Percentiles rank a stretch among this genome's conserved stretches.
Conservation (phyloP, 306 rosid species). For the Dryas octopetala region DNA sequence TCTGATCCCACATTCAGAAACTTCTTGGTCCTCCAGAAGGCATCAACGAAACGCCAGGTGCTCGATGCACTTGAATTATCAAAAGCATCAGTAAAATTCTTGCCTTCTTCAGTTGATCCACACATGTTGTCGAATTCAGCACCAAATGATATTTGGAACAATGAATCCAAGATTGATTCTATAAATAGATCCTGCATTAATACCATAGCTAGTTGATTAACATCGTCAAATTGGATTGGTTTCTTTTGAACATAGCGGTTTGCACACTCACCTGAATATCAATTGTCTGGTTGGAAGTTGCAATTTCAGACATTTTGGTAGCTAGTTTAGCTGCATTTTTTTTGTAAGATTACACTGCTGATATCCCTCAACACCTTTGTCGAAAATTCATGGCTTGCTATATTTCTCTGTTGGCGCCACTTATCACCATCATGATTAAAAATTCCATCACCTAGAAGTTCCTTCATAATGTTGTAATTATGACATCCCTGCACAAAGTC, state of each 20-base stretch:
- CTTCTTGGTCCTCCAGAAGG: conserved; percentile 70
- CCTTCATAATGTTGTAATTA: conserved; percentile 36
- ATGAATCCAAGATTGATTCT: conserved; percentile 67
- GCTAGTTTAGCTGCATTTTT: conserved; percentile 68
- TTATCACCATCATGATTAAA: conserved; percentile 79
- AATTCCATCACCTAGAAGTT: conserved; percentile 88
- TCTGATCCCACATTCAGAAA: conserved; percentile 70
- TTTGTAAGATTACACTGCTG: conserved; percentile 52
- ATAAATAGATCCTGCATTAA: conserved; percentile 51
- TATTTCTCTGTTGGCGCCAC: conserved; percentile 81
- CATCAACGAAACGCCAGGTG: conserved; percentile 63
- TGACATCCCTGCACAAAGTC: no score
- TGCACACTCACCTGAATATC: conserved; percentile 63
- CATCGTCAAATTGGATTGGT: conserved; percentile 5
- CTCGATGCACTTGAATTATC: conserved; percentile 59
- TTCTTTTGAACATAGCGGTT: conserved; percentile 12
- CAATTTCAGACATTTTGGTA: conserved; percentile 51
- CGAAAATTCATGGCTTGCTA: conserved; percentile 73
- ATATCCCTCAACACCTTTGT: conserved; percentile 62
- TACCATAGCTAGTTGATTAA: not conserved
- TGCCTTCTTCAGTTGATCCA: conserved; percentile 75
- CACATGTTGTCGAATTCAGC: conserved; percentile 73
- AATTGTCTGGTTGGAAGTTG: conserved; percentile 34
- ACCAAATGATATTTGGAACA: conserved; percentile 81
- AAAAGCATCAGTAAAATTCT: conserved; percentile 52